Conservation (phyloP, 2,329 filamentous ascomycete genomes). For the Curvularia sp. region DNA sequence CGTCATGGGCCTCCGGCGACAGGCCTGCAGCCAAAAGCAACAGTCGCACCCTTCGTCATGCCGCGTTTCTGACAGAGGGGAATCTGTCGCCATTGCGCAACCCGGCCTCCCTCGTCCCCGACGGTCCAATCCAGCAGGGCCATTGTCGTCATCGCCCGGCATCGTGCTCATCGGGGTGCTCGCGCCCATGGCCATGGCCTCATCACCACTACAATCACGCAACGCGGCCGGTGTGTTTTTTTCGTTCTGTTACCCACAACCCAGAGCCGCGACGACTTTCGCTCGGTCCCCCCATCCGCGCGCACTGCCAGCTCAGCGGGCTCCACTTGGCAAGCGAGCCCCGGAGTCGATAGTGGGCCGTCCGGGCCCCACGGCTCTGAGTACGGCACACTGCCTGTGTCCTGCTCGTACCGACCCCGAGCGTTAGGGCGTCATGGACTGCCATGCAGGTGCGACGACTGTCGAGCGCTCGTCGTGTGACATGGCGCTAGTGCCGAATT, state of each 20-base stretch:
- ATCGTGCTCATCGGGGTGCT: background rate
- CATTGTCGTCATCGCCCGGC: background rate
- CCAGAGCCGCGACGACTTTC: constrained; percentile 5
- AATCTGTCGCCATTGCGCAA: constrained; percentile 30
- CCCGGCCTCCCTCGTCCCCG: constrained; percentile 11
- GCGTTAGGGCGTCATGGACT: constrained; percentile 32
- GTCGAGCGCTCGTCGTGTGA: constrained; percentile 25
- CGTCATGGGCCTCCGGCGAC: constrained; percentile 21
- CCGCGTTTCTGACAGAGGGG: constrained; percentile 16
- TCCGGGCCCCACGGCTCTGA: constrained; percentile 6
- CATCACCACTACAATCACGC: background rate
- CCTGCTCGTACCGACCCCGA: constrained; percentile 18
- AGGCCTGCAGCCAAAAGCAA: constrained; percentile 28
- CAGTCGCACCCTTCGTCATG: constrained; percentile 33
- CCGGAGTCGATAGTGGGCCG: constrained; percentile 13
- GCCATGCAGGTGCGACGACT: constrained; percentile 12
- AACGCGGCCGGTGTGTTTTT: constrained; percentile 5
- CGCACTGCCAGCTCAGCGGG: constrained; percentile 24
- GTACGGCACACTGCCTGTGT: constrained; percentile 21
- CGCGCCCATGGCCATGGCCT: background rate
- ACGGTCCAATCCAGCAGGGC: constrained; percentile 4
- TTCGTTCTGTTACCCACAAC: background rate
- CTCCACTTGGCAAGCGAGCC: constrained; percentile 27
- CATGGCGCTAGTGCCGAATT: constrained; percentile 9
- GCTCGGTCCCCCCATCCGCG: constrained; percentile 9